phyloP scores from a whole-genome alignment of 331 rosid species.

The Malus hybrid region DNA sequence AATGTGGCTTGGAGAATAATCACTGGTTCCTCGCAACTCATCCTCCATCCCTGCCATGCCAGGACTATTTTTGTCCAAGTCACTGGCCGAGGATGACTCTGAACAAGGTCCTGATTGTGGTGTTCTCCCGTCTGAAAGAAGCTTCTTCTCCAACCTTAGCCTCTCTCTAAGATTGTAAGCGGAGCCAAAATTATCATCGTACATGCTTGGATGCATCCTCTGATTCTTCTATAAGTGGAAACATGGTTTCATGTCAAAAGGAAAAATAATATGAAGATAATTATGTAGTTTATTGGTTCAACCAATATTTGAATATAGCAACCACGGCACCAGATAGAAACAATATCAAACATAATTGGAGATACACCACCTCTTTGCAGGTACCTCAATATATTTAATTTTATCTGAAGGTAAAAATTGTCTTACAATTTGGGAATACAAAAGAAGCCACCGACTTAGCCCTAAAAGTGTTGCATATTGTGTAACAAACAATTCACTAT shows the following conservation, averaged over 20 bases:
- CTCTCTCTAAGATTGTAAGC: slow-evolving; percentile 71
- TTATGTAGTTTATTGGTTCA: not conserved
- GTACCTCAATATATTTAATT: not conserved
- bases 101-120: slow-evolving; percentile 26
- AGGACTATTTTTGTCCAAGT: slow-evolving; percentile 21
- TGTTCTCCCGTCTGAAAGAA: slow-evolving; percentile 7
- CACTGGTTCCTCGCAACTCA: slow-evolving; percentile 11
- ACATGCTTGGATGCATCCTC: slow-evolving; percentile 81
- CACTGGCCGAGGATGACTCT: slow-evolving; percentile 25
- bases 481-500: not conserved
- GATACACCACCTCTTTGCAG: not conserved
- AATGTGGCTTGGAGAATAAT: slow-evolving; percentile 17
- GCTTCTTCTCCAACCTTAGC: slow-evolving; percentile 27
- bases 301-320: slow-evolving; percentile 6
- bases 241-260: not conserved
- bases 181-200: slow-evolving; percentile 40
- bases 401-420: not conserved
- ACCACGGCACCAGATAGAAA: not conserved
- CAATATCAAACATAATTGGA: not conserved
- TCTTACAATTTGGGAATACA: not conserved
- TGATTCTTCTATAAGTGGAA: slow-evolving; percentile 34
- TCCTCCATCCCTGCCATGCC: slow-evolving; percentile 13
- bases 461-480: not conserved
- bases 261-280: not conserved
- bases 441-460: not conserved